Evolutionary conservation across 2,329 filamentous ascomycete species (phyloP).

Genomic region (Zasmidium citrigriseum): DNA sequence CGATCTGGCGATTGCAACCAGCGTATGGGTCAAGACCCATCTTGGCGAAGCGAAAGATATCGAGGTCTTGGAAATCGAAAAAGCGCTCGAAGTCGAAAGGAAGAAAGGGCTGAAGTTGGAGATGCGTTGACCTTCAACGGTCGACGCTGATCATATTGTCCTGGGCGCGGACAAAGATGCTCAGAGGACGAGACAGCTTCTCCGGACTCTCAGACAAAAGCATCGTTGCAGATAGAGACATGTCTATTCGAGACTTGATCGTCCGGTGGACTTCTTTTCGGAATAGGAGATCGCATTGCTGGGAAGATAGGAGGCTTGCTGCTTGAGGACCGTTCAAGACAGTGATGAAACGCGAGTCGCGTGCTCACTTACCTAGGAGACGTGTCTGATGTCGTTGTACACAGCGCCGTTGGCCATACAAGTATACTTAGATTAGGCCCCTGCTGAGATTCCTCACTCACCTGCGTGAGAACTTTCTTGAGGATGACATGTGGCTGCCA

Average conservation of each 20-base stretch:
- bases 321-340: neutral
- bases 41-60: neutral
- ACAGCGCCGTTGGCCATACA: too few species aligned
- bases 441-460: too few species aligned
- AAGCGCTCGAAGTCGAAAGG: neutral
- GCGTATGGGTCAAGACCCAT: neutral
- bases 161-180: neutral
- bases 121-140: neutral
- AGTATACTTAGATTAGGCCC: too few species aligned
- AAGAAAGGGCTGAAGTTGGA: neutral
- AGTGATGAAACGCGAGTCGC: neutral
- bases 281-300: neutral
- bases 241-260: neutral
- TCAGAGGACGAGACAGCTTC: neutral
- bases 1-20: constrained; percentile 23
- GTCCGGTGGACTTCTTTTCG: neutral
- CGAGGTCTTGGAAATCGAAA: neutral
- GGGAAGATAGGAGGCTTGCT: neutral
- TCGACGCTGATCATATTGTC: neutral
- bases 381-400: neutral
- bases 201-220: neutral
- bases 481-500: too few species aligned
- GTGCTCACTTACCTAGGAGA: neutral
- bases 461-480: too few species aligned
- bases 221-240: neutral